Evolutionary conservation across 1,284 basidiomycete species (phyloP).

Genomic region (Leccinum ponderosum): DNA sequence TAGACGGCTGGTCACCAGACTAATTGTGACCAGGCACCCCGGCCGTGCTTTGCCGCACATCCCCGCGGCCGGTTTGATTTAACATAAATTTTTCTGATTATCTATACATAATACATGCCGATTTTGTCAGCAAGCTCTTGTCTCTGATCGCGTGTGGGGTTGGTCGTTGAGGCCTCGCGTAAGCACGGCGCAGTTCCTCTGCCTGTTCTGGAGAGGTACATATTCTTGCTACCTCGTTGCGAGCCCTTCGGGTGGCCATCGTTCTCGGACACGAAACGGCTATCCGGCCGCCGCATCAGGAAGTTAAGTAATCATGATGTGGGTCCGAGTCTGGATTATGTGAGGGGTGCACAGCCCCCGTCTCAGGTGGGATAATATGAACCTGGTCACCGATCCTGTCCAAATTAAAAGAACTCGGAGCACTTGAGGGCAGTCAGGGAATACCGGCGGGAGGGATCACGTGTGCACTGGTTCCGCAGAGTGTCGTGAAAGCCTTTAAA

Average conservation of each 20-base stretch:
- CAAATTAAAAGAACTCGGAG: conserved; percentile 22
- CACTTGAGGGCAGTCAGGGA: conserved; percentile 22
- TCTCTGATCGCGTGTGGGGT: conserved; percentile 66
- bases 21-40: no score
- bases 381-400: conserved; percentile 27
- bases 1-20: no score
- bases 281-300: conserved; percentile 28
- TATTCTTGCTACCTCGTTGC: conserved; percentile 41
- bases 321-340: conserved; percentile 31
- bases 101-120: no score
- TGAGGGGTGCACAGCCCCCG: conserved; percentile 28
- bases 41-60: no score
- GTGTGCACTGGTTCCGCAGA: no score
- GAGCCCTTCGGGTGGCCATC: conserved; percentile 34
- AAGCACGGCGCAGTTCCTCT: conserved; percentile 65
- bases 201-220: conserved; percentile 62
- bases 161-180: conserved; percentile 50
- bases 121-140: conserved; percentile 63
- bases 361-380: conserved; percentile 34
- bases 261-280: conserved; percentile 39
- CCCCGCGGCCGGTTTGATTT: no score
- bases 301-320: conserved; percentile 5
- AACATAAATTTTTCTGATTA: no score
- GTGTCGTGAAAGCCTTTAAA: no score
- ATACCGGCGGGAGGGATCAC: no score